Conservation (phyloP, 163 green algal genomes). For the Volvox carteri region DNA sequence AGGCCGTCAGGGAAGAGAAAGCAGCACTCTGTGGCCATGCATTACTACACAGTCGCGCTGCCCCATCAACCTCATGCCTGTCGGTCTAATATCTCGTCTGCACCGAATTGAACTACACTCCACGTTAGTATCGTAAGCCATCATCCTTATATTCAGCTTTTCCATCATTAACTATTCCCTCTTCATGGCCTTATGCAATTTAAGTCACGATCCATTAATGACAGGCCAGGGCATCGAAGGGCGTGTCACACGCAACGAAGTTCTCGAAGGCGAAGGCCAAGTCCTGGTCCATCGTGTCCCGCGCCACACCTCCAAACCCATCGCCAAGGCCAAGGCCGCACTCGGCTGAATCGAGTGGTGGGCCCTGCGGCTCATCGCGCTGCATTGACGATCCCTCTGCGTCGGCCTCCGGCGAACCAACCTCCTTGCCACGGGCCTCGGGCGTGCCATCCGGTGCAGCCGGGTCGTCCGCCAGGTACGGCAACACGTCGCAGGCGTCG, state of each 20-base stretch:
- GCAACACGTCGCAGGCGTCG: slow-evolving; percentile 10
- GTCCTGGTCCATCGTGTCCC: slow-evolving; percentile 34
- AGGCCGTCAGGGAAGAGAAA: too few species aligned
- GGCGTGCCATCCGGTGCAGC: neutral
- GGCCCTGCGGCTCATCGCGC: neutral
- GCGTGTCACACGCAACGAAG: slow-evolving; percentile 5
- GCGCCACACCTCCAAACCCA: neutral
- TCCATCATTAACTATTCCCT: too few species aligned
- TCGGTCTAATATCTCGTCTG: too few species aligned
- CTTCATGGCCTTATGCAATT: too few species aligned
- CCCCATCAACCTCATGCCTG: too few species aligned
- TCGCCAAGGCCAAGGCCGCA: neutral
- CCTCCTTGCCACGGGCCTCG: neutral
- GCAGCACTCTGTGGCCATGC: neutral
- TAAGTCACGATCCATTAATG: neutral
- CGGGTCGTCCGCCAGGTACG: neutral
- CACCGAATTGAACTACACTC: too few species aligned
- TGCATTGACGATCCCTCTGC: neutral
- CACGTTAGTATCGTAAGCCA: too few species aligned
- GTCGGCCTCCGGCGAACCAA: neutral
- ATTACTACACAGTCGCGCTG: neutral
- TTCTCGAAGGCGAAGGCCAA: slow-evolving; percentile 25
- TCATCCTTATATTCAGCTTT: too few species aligned
- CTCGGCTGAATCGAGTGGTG: neutral
- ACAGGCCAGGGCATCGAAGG: neutral